Conservation (phyloP, 2,329 filamentous ascomycete species). For the Exophiala oligosperma region DNA sequence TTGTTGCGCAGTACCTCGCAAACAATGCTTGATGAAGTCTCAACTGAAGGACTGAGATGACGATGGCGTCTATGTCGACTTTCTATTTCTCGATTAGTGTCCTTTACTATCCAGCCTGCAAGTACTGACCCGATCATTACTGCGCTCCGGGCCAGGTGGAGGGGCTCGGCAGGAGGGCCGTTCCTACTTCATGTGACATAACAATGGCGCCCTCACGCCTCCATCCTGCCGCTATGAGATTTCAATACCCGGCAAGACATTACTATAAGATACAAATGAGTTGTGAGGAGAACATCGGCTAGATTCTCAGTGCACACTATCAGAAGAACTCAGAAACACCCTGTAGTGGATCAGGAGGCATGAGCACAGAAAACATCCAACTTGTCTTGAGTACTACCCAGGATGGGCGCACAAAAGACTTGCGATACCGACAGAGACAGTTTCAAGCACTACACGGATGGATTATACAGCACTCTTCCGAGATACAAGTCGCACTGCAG, state of each 20-base stretch:
- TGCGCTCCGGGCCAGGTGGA: not conserved
- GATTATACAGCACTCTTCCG: conserved; percentile 32
- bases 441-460: conserved; percentile 38
- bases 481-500: conserved; percentile 35
- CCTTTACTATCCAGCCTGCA: too few relatives aligned
- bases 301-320: too few relatives aligned
- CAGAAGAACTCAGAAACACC: not conserved
- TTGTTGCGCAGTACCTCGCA: not conserved
- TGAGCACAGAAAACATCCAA: conserved; percentile 1
- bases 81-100: too few relatives aligned
- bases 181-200: not conserved
- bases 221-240: not conserved
- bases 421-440: conserved; percentile 42
- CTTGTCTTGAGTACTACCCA: conserved; percentile 35
- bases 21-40: too few relatives aligned
- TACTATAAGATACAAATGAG: too few relatives aligned
- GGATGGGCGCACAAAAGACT: conserved; percentile 41
- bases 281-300: too few relatives aligned
- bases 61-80: too few relatives aligned
- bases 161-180: not conserved
- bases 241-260: too few relatives aligned
- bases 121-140: not conserved
- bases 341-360: not conserved
- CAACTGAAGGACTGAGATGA: too few relatives aligned
- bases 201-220: not conserved